Base-by-base conservation (phyloP, 305 asterid species). In the Andrographis paniculata region DNA sequence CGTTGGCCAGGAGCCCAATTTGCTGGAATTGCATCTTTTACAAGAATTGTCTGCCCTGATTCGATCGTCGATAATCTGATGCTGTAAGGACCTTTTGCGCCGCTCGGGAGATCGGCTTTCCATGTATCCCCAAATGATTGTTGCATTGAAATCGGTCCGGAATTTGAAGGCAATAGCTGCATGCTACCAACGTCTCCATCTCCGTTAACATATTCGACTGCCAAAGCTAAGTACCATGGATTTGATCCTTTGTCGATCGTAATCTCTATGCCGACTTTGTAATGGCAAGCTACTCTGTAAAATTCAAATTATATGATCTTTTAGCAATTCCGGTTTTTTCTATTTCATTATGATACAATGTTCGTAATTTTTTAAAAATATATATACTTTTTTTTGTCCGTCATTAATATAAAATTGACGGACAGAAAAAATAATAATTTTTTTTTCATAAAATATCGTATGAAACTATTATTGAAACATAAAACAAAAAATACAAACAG, bases 171-270 rank as follows among this genome's bases (percentile, higher is more conserved):
- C 2, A 41, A 17, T 1, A 41, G 3, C 2, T 2, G 4, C 6
- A 41, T 17, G 3, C 3, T 2, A 4, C 46, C 46, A 17, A 41
- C 16, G 2, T 3, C 3, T 3, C 46, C 46, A 17, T 41, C 46
- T 41, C 46, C 46, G 4, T 6, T 3, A 5, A 41, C 2, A 17
- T 39, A 16, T 60, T 65, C 69, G 15, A 61, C 23, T 2, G 64
- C 53, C 14, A 59, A 39, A 2, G 71, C 38, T 23, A 78, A 51
- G 36, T 46, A 61, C 17, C n/a, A 15, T 0, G 17, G 48, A 39
- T 55, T 68, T 1, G 82, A 52, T 8, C 68, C 70, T 1, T 2
- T 1, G 3, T 58, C 76, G 3, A 73, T 53, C 55, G 60, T 55
- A 5, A 73, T 28, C 1, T 2, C 11, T 8, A 49, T 42, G 1